phyloP scores from a whole-genome alignment of 78 protist species.

The Dictyostelium brefeldianum region DNA sequence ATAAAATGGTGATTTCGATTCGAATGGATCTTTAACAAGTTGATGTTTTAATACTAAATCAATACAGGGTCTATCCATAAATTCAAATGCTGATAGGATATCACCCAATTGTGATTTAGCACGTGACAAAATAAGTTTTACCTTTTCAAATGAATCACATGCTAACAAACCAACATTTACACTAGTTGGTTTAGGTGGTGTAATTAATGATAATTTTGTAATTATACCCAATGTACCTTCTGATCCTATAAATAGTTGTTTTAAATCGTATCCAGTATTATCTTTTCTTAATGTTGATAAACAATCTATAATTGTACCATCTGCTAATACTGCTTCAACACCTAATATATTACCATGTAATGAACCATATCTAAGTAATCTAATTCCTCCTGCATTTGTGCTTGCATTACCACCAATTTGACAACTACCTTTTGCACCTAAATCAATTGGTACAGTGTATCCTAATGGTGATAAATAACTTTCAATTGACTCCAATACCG shows the following conservation, averaged over 20 bases:
- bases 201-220: conserved; percentile 84
- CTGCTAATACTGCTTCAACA: conserved; percentile 91
- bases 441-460: conserved; percentile 94
- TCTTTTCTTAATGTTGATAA: conserved; percentile 89
- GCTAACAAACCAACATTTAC: conserved; percentile 89
- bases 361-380: conserved; percentile 94
- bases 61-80: conserved; percentile 86
- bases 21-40: conserved; percentile 73
- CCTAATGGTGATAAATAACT: conserved; percentile 72
- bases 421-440: conserved; percentile 97
- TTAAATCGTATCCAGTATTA: conserved; percentile 96
- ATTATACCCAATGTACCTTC: conserved; percentile 98
- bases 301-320: conserved; percentile 91
- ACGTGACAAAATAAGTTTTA: conserved; percentile 9
- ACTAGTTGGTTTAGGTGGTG: conserved; percentile 77
- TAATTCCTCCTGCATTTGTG: conserved; percentile 98
- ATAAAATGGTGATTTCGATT: conserved; percentile 79
- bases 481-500: conserved; percentile 89
- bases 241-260: conserved; percentile 97
- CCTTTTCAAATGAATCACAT: conserved; percentile 59
- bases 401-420: conserved; percentile 97
- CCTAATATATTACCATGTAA: conserved; percentile 95
- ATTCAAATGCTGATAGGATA: conserved; percentile 91
- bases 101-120: conserved; percentile 90
- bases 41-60: conserved; percentile 81